Evolutionary conservation across 768 basidiomycete genomes (phyloP), one percentile per base, ranked within the genome.

Genomic region (Hebeloma cylindrosporum): DNA sequence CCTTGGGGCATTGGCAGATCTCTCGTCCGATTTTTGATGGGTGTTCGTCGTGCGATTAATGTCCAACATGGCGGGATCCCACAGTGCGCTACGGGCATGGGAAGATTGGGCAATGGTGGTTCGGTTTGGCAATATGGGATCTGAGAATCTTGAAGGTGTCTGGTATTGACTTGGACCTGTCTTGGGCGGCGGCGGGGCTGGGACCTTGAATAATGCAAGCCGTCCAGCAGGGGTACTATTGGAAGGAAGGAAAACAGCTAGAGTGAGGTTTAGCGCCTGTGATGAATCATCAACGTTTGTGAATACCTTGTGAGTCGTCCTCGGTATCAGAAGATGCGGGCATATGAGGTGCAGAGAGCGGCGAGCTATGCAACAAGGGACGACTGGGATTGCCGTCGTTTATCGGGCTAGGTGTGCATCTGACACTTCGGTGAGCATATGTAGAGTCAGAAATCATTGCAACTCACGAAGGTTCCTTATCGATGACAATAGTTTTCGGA

Each of bases 241-340:
- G 23, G 29, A 45, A 11, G 45, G 44, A 7, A 53, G 3, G 16
- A 28, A 46, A 26, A 53, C 42, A 33, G 54, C 56, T 52, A 4
- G 8, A 13, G 41, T 29, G 11, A 37, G 33, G 31, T 31, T 29
- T n/a, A 37, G 38, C 3, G 8, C 40, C 23, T 21, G 13, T 28
- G 23, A n/a, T 31, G 7, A 32, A 6, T 26, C 8, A 16, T 17
- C 11, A 13, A 16, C 6, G 23, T 23, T 33, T 23, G 45, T 20
- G 7, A 13, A 20, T 40, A 68, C 70, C 64, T 65, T 70, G 66
- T 3, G 69, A 68, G 34, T 70, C 70, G 17, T 69, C 69, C 45
- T 73, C 69, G 16, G 69, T 69, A 13, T 70, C 68, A 18, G 69
- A 69, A 6, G 68, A 66, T 29, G 39, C 37, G 3, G 48, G 47